Evolutionary conservation across 2,329 filamentous ascomycete species (phyloP).

Genomic region (Phialophora verrucosa): DNA sequence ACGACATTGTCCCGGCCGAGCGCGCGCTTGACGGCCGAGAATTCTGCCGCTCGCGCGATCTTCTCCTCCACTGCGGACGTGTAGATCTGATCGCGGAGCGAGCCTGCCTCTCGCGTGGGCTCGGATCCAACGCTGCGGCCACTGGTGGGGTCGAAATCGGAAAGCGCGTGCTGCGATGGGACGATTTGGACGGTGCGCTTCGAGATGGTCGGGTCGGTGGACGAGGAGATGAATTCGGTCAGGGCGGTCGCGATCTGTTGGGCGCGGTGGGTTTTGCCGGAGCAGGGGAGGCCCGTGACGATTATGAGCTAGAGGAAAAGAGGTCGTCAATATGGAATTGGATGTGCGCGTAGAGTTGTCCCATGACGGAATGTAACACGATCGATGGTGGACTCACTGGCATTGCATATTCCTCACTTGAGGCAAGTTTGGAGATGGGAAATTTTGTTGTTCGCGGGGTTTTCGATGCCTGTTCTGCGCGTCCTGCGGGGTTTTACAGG

Average conservation of each 20-base stretch:
- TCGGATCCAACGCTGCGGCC: conserved; percentile 56
- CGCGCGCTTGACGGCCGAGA: conserved; percentile 65
- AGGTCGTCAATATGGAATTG: neutral
- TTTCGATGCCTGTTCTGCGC: neutral
- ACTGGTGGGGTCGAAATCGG: conserved; percentile 41
- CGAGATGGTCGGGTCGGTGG: conserved; percentile 18
- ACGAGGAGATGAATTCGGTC: conserved; percentile 51
- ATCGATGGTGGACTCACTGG: conserved; percentile 31
- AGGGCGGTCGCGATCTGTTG: conserved; percentile 59
- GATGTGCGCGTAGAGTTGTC: too few relatives aligned
- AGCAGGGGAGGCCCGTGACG: conserved; percentile 67
- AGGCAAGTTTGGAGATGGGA: neutral
- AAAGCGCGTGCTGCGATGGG: conserved; percentile 58
- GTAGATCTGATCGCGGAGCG: conserved; percentile 38
- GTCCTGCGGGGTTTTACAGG: neutral
- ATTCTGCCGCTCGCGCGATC: conserved; percentile 66
- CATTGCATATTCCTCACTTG: conserved; percentile 23
- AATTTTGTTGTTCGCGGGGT: conserved; percentile 6
- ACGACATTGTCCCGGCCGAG: conserved; percentile 65
- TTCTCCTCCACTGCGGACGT: conserved; percentile 55
- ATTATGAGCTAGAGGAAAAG: conserved; percentile 59
- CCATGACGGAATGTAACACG: conserved; percentile 1
- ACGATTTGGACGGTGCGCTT: conserved; percentile 56
- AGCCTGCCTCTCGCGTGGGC: conserved; percentile 51
- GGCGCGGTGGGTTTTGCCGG: conserved; percentile 67